Evolutionary conservation across 75 land plant species (phyloP), one percentile per base, ranked within the genome.

Genomic region (Pseudotsuga menziesii): DNA sequence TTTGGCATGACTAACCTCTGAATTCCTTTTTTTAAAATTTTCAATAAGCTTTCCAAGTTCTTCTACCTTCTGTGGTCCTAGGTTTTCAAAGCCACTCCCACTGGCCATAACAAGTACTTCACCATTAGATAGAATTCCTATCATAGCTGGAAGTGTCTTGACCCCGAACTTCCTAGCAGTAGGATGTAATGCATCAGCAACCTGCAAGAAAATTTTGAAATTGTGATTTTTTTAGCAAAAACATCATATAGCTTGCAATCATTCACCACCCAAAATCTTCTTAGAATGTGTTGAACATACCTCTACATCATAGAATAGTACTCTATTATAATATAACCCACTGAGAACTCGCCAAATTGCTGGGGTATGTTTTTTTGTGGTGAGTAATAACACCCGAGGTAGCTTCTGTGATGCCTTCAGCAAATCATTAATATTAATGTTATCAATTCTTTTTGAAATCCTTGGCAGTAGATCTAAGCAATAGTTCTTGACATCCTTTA

Each of bases 291-390:
- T 14, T 41, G 16, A 14, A 32, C 25, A 69, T 82, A 93, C 98
- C 87, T 89, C 80, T 62, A 88, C 83, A 81, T 96, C 94, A 82
- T 83, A 93, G 82, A 94, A 93, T 4, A 76, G 66, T 58, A 93
- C 84, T 11, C 87, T 87, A 60, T 84, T 85, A 61, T 80, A 85
- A 77, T 89, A 96, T 77, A 91, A 74, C 39, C 97, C 98, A 85
- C 94, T 91, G 9, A 91, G 78, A 35, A 77, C 89, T 61, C 91
- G 90, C 98, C 98, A 96, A 12, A 89, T 87, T 7, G 87, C 90
- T 19, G 98, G 92, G n/a, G 94, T 85, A 14, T 88, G 91, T 59
- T 88, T 93, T 78, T 85, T 93, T 52, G 89, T 85, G 2, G 94
- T 90, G 29, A 96, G 82, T 56, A 96, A 81, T 67, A 93, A 75